phyloP scores from a whole-genome alignment of 352 stramenopile species.

The Pythium dissimile region DNA sequence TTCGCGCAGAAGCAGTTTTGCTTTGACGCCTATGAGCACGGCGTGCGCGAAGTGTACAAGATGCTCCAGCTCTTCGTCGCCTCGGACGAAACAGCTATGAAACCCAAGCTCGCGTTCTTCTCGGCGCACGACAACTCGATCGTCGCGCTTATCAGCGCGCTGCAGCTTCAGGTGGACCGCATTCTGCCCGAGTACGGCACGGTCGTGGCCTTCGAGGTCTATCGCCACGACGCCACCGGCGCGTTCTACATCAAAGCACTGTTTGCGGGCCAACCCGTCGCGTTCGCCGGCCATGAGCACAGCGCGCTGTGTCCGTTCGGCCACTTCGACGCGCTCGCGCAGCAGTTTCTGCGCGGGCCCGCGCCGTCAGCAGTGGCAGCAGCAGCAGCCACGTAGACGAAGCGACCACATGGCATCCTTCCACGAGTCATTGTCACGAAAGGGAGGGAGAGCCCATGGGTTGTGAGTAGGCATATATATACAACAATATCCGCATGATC shows the following conservation, averaged over 20 bases:
- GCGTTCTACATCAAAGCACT: slow-evolving; percentile 54
- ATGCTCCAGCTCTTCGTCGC: slow-evolving; percentile 33
- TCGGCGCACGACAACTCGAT: slow-evolving; percentile 86
- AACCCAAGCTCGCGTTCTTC: slow-evolving; percentile 62
- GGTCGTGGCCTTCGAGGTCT: slow-evolving; percentile 68
- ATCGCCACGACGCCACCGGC: slow-evolving; percentile 38
- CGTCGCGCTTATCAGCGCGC: slow-evolving; percentile 62
- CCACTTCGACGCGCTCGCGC: slow-evolving; percentile 53
- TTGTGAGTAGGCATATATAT: not conserved
- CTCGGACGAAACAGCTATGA: slow-evolving; percentile 4
- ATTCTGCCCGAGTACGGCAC: slow-evolving; percentile 67
- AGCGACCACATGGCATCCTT: too few species aligned
- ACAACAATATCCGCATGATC: not conserved
- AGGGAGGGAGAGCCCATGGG: too few species aligned
- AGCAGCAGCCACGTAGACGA: too few species aligned
- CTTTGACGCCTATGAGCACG: slow-evolving; percentile 56
- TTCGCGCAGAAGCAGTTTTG: slow-evolving; percentile 64
- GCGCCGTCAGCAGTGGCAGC: too few species aligned
- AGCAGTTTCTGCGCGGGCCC: slow-evolving; percentile 38
- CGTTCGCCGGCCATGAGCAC: slow-evolving; percentile 51
- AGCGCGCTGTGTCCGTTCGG: slow-evolving; percentile 55
- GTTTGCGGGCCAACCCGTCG: slow-evolving; percentile 54
- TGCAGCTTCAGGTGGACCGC: slow-evolving; percentile 59
- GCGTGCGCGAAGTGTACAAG: slow-evolving; percentile 52
- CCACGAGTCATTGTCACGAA: too few species aligned